phyloP scores from a whole-genome alignment of 352 stramenopile species.

The Pythium folliculosum region DNA sequence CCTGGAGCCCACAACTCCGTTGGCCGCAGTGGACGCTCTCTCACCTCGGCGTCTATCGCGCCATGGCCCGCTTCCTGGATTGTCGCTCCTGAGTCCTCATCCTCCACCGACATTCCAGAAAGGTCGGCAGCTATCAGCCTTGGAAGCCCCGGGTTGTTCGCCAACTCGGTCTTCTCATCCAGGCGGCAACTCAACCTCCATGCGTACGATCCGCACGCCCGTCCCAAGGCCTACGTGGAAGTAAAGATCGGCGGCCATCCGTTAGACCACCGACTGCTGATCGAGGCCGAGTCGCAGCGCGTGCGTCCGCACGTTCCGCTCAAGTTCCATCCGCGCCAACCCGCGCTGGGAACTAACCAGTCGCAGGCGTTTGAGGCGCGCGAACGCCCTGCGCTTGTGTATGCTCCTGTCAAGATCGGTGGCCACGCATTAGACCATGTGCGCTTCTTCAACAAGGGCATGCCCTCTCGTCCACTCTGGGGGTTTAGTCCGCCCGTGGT shows the following conservation, averaged over 20 bases:
- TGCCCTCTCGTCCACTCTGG: conserved; percentile 61
- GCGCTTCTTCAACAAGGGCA: conserved; percentile 57
- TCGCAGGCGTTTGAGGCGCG: conserved; percentile 43
- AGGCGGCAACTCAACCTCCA: conserved; percentile 56
- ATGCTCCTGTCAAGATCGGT: conserved; percentile 73
- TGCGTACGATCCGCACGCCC: conserved; percentile 41
- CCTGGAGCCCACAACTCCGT: background rate
- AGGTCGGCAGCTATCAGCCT: background rate
- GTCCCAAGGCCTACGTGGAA: conserved; percentile 43
- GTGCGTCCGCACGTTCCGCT: conserved; percentile 16
- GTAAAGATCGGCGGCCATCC: conserved; percentile 77
- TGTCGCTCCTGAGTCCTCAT: background rate
- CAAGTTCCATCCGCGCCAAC: conserved; percentile 6
- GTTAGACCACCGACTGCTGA: conserved; percentile 58
- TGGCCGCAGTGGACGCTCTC: background rate
- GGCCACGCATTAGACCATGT: conserved; percentile 80
- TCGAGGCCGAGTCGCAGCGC: conserved; percentile 24
- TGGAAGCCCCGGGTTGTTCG: background rate
- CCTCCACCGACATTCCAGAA: background rate
- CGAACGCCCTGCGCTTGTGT: conserved; percentile 47
- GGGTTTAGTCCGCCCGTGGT: conserved; percentile 27
- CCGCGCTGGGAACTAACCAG: conserved; percentile 23
- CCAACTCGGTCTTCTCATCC: conserved; percentile 16
- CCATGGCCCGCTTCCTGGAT: background rate
- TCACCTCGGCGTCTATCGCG: background rate